Conservation (phyloP, 108 stramenopile species). For the Nannochloropsis granulata region DNA sequence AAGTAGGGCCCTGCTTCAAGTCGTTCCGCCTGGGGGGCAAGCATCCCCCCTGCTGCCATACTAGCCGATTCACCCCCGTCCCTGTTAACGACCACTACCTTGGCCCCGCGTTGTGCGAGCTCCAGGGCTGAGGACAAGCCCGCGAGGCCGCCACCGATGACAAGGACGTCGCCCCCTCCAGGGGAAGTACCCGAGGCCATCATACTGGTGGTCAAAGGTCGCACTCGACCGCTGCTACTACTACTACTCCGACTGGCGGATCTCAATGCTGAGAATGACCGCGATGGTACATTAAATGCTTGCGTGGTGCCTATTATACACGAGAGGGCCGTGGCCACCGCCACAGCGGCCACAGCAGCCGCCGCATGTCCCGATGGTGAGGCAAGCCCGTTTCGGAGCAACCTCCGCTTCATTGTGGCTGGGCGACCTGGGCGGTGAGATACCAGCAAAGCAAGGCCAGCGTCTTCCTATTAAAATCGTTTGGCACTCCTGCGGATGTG, state of each 20-base stretch:
- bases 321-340: neutral
- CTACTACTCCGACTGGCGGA: neutral
- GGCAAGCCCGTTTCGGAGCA: neutral
- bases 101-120: constrained; percentile 20
- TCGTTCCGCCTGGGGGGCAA: constrained; percentile 68
- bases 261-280: neutral
- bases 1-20: constrained; percentile 58
- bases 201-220: neutral
- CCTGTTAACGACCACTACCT: constrained; percentile 27
- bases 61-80: constrained; percentile 19
- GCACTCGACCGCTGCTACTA: neutral
- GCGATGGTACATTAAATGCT: neutral
- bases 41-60: constrained; percentile 36
- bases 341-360: neutral
- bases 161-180: constrained; percentile 8
- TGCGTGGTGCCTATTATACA: neutral
- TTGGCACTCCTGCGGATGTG: too few relatives aligned
- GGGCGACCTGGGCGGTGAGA: neutral
- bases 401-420: neutral
- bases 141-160: constrained; percentile 29
- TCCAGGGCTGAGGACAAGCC: constrained; percentile 28
- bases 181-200: neutral
- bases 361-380: neutral
- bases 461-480: neutral
- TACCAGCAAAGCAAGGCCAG: neutral